phyloP scores from a whole-genome alignment of 768 basidiomycete genomes.

The Daedaleopsis sinensis region DNA sequence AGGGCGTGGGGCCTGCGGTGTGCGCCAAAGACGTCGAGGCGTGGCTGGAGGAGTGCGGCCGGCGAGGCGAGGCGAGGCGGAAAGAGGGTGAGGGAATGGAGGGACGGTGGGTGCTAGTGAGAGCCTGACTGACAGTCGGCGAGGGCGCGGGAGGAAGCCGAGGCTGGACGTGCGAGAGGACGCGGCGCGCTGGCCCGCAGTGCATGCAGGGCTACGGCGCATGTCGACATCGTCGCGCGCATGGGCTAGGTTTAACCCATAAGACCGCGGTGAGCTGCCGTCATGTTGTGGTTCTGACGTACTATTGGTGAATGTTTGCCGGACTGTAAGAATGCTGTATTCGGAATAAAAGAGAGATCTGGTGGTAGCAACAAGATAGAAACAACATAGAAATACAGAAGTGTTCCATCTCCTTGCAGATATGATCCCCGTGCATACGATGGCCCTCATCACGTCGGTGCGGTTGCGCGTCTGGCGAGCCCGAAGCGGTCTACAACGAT shows the following conservation, averaged over 20 bases:
- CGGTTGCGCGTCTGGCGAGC: conserved; percentile 13
- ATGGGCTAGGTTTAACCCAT: no score
- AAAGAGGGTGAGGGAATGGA: conserved; percentile 62
- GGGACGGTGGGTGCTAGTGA: conserved; percentile 65
- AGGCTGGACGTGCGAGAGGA: neutral
- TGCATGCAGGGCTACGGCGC: no score
- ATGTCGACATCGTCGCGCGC: no score
- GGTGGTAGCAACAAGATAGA: neutral
- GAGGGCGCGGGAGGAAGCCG: neutral
- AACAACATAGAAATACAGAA: neutral
- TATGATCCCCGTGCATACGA: neutral
- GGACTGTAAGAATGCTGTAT: neutral
- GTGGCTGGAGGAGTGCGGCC: conserved; percentile 54
- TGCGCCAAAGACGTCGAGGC: conserved; percentile 35
- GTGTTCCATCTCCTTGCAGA: no score
- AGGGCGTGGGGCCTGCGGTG: neutral
- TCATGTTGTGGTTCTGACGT: no score
- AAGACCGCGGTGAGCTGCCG: no score
- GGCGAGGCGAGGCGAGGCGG: conserved; percentile 49
- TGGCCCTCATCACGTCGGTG: neutral
- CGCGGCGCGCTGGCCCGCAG: no score
- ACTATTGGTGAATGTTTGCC: no score
- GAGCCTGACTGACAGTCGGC: conserved; percentile 23
- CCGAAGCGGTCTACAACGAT: conserved; percentile 63
- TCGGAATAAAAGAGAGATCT: neutral